Base-by-base conservation (phyloP, 768 basidiomycete genomes). In the Kwoniella sp. region DNA sequence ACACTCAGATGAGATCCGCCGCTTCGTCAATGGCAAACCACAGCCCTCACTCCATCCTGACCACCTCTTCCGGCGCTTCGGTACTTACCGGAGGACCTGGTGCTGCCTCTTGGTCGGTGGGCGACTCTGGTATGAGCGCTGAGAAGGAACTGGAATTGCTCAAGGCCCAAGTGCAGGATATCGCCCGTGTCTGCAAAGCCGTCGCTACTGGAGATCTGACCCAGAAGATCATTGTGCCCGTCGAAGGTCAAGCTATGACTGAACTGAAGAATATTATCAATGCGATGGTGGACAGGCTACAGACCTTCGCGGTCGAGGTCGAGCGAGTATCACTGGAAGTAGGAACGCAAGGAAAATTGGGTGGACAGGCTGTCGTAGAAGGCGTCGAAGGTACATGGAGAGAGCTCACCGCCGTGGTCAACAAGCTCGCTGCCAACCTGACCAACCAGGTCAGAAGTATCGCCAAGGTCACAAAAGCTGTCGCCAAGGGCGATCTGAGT, bases 371-470 rank as follows among this genome's bases (percentile, higher is more conserved):
- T 9, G 82, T 80, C 28, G 91, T 93, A 29, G 84, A 87, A 57
- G 88, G 88, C 67, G 89, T 91, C 0, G 87, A 90, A 71, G 91
- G 91, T 15, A 90, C 89, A 7, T 95, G 91, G 91, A 84, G 85
- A 17, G 86, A 88, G 67, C 78, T 95, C 72, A 92, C 89, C 0
- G 78, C 85, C 50, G 88, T 88, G 53, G 90, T 95, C 67, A 95
- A 95, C 73, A 72, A 66, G 28, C 71, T 78, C 48, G 77, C 77
- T 17, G 71, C 67, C 27, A 76, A 76, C 50, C 49, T 78, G 15
- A 77, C 75, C 3, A 66, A 60, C 48, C 73, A 69, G 43, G 87
- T 88, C 46, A 84, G 91, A 28, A 88, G 87, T 29, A 95, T 93
- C 64, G 90, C 89, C 2, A 88, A 89, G 65, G 93, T 98, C 33